Conservation (phyloP, 805 yeast species). For the Myxozyma udenii region DNA sequence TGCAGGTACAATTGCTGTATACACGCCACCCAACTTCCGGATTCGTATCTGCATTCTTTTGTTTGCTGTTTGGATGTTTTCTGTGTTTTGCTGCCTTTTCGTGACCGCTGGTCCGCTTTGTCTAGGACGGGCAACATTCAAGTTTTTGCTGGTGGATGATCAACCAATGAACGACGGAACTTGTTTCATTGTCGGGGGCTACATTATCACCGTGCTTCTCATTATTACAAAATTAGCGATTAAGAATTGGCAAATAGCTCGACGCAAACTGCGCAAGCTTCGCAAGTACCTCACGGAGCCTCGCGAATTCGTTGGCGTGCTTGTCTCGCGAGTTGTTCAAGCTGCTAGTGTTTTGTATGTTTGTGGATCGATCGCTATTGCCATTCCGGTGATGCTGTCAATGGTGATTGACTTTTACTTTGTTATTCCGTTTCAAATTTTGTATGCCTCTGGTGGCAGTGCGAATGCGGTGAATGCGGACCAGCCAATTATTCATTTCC, state of each 20-base stretch:
- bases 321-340: neutral
- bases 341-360: neutral
- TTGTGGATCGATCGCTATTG: constrained; percentile 5
- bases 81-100: constrained; percentile 30
- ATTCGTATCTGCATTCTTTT: constrained; percentile 53
- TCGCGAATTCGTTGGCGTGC: constrained; percentile 10
- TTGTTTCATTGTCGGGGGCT: constrained; percentile 31
- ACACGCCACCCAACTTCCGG: constrained; percentile 77
- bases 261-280: neutral
- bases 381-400: constrained; percentile 26
- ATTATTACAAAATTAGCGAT: constrained; percentile 3
- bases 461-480: neutral
- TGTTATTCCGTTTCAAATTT: constrained; percentile 7
- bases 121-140: constrained; percentile 33
- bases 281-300: neutral
- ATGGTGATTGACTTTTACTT: constrained; percentile 28
- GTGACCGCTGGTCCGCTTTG: constrained; percentile 34
- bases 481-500: constrained; percentile 21
- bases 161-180: constrained; percentile 31
- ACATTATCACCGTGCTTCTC: constrained; percentile 10
- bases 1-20: constrained; percentile 59
- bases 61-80: constrained; percentile 48
- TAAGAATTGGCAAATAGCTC: constrained; percentile 6
- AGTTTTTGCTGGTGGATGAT: neutral
- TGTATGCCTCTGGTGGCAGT: constrained; percentile 7